A percentile compares a stretch with the other conserved stretches of the same genome.
Evolutionary conservation across 306 rosid genomes (phyloP).

Genomic region (Pueraria montana): DNA sequence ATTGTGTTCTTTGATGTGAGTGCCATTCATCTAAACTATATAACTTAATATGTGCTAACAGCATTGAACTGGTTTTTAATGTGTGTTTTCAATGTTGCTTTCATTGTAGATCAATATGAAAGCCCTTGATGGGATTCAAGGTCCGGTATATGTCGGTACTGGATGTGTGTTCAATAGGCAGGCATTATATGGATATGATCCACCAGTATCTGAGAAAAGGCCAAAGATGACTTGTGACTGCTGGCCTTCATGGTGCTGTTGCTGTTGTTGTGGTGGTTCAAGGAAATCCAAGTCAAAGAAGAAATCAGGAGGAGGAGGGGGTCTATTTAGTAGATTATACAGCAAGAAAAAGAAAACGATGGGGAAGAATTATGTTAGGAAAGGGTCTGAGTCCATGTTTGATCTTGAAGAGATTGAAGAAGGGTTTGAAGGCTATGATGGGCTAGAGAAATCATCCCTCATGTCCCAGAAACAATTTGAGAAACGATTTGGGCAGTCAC

Average conservation of each 20-base stretch:
- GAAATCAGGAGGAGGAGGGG: neutral
- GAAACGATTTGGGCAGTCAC: conserved; percentile 9
- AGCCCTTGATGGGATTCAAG: conserved; percentile 14
- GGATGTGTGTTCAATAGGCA: conserved; percentile 15
- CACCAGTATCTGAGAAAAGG: conserved; percentile 10
- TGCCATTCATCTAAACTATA: neutral
- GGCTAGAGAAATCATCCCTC: neutral
- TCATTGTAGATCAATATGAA: neutral
- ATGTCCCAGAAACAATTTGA: neutral
- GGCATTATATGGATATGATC: conserved; percentile 21
- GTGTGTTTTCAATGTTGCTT: neutral
- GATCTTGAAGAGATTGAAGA: conserved; percentile 18
- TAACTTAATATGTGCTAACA: neutral
- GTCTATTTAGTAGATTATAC: conserved; percentile 1
- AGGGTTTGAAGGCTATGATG: conserved; percentile 6
- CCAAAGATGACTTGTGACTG: conserved; percentile 24
- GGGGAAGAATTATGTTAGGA: conserved; percentile 20
- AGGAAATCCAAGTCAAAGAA: conserved; percentile 4
- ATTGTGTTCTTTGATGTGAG: conserved; percentile 21
- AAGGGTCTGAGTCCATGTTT: neutral
- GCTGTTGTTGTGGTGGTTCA: conserved; percentile 15
- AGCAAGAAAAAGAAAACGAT: conserved; percentile 12
- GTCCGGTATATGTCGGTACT: conserved; percentile 1
- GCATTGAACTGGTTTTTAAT: neutral
- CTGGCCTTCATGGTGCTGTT: conserved; percentile 13